Conservation (phyloP, 108 stramenopile genomes). For the Parietichytrium sp. region DNA sequence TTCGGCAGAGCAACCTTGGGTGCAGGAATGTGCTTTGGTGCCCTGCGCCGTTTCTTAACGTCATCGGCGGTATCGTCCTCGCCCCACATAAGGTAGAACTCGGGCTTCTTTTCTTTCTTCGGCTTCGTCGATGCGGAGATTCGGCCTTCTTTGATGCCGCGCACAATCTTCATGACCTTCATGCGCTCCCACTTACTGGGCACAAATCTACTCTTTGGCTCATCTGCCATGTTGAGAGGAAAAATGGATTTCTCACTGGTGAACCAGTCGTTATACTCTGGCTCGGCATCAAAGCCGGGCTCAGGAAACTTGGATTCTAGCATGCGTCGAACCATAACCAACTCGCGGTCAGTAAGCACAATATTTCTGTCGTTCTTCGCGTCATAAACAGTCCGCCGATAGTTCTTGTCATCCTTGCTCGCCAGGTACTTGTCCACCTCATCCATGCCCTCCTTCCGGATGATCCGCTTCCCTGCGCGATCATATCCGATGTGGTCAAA, state of each 20-base stretch:
- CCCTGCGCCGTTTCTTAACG: constrained; percentile 70
- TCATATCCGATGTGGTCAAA: constrained; percentile 96
- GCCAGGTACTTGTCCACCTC: constrained; percentile 72
- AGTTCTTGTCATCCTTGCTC: constrained; percentile 69
- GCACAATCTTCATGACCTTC: constrained; percentile 76
- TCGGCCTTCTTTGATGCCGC: constrained; percentile 79
- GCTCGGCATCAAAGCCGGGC: constrained; percentile 85
- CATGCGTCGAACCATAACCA: constrained; percentile 86
- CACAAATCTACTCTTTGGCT: constrained; percentile 62
- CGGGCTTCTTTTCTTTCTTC: constrained; percentile 59
- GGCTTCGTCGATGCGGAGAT: constrained; percentile 70
- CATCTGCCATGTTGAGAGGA: constrained; percentile 75
- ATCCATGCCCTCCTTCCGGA: constrained; percentile 58
- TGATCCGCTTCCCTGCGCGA: constrained; percentile 76
- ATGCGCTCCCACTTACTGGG: constrained; percentile 81
- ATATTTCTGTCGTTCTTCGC: constrained; percentile 86
- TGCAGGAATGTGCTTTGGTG: constrained; percentile 90
- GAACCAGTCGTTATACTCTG: constrained; percentile 89
- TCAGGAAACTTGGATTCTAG: constrained; percentile 90
- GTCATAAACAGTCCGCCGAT: constrained; percentile 85
- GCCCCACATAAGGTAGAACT: constrained; percentile 84
- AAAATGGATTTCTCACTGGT: constrained; percentile 77
- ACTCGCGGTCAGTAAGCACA: constrained; percentile 77
- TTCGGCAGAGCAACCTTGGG: constrained; percentile 94
- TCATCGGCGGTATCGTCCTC: constrained; percentile 87